Base-by-base conservation (phyloP, 2,329 filamentous ascomycete species). In the Pyricularia grisea region DNA sequence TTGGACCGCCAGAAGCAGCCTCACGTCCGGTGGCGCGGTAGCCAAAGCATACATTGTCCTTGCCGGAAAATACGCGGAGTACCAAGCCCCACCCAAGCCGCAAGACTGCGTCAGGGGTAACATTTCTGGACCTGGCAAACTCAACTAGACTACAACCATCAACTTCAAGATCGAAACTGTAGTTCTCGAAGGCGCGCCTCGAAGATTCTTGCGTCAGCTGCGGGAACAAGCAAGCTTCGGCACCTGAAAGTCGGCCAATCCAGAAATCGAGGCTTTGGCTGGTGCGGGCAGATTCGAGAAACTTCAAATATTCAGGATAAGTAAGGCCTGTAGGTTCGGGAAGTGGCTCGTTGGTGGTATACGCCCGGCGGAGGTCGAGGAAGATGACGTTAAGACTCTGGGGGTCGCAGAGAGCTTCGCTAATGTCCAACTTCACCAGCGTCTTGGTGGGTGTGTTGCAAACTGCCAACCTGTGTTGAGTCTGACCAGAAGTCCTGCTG, bases 41-140 rank as follows among this genome's bases (percentile, higher is more conserved):
- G 0, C 87, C 87, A 71, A 89, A 89, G 55, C 83, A 81, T 9
- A 88, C 82, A 12, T 82, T 80, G 27, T 83, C 79, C 20, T 79
- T 79, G 1, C 84, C 84, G 3, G 85, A 81, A 71, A 87, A 88
- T 1, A 81, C 79, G 1, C 85, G 82, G 0, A 88, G 77, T 0
- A 88, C 79, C 25, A 90, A 77, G 0, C 81, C 85, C 87, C 87
- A 90, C 0, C 87, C 86, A n/a, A 87, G 80, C 28, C 85, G 82
- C 4, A 89, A 78, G 3, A 88, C 78, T 0, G 84, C 81, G 0
- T 84, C 80, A 0, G 83, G 75, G 0, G 81, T 81, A 2, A 86
- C 78, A 10, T 78, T 76, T 60, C 79, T 76, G 5, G 75, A 76
- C 9, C 70, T 78, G 64, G 78, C 78, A 65, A 87, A 87, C 10